phyloP scores from a whole-genome alignment of 345 rosid genomes.

The Theobroma cacao region DNA sequence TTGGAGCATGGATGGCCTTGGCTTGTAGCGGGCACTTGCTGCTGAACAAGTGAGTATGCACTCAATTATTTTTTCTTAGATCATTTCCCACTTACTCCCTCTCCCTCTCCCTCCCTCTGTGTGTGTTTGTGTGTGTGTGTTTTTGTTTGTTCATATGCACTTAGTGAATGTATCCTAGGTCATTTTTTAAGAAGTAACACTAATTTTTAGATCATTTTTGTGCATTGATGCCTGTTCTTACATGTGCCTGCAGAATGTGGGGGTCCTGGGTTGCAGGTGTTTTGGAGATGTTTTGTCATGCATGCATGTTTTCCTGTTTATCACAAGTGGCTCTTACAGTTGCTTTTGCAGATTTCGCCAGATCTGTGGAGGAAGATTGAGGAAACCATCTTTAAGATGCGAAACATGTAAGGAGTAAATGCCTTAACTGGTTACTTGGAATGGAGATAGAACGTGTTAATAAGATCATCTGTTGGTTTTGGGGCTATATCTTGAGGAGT shows the following conservation, averaged over 20 bases:
- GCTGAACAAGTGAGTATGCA: constrained; percentile 56
- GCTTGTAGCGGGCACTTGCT: constrained; percentile 64
- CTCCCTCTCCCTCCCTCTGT: no score
- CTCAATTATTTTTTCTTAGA: not conserved
- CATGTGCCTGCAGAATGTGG: not conserved
- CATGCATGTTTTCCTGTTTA: not conserved
- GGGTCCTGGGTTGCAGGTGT: not conserved
- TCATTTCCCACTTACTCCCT: not conserved
- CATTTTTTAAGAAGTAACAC: not conserved
- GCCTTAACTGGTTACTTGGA: constrained; percentile 42
- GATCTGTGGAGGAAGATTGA: constrained; percentile 29
- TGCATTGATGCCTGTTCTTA: not conserved
- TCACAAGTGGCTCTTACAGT: not conserved
- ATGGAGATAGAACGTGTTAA: constrained; percentile 38
- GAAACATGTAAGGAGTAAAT: constrained; percentile 34
- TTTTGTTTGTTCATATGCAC: not conserved
- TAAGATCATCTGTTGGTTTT: constrained; percentile 32
- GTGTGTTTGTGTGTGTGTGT: no score
- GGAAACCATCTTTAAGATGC: constrained; percentile 30
- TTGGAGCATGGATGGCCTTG: constrained; percentile 72
- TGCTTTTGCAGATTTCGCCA: constrained; percentile 30
- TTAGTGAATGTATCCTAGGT: not conserved
- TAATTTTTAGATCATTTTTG: no score
- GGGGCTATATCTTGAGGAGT: constrained; percentile 28
- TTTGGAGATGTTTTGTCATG: not conserved